A percentile compares a stretch with the other conserved stretches of the same genome.
phyloP scores from a whole-genome alignment of 2,329 filamentous ascomycete genomes.

The Blastomyces emzantsi region DNA sequence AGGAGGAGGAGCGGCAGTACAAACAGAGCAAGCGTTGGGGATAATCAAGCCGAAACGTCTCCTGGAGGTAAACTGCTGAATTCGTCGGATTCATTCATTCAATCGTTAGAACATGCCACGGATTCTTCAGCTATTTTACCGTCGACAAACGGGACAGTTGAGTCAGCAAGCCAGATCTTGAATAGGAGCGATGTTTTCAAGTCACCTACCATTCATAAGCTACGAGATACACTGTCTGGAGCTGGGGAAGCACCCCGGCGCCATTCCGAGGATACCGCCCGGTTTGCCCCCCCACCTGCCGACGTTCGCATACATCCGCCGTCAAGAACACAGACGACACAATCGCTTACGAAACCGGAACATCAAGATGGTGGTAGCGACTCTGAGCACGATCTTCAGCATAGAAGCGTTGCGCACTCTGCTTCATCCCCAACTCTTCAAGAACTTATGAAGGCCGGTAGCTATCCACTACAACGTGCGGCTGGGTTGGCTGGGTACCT shows the following conservation, averaged over 20 bases:
- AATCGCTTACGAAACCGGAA: constrained; percentile 5
- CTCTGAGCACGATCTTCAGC: constrained; percentile 20
- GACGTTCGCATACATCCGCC: constrained; percentile 23
- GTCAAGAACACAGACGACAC: constrained; percentile 21
- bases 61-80: constrained; percentile 48
- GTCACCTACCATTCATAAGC: constrained; percentile 55
- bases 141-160: constrained; percentile 60
- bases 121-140: constrained; percentile 62
- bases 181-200: constrained; percentile 81
- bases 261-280: constrained; percentile 30
- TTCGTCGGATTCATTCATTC: constrained; percentile 65
- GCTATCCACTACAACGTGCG: constrained; percentile 74
- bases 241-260: constrained; percentile 23
- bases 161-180: constrained; percentile 85
- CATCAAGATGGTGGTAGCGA: constrained; percentile 18
- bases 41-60: constrained; percentile 42
- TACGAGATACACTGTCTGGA: constrained; percentile 24
- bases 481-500: constrained; percentile 76
- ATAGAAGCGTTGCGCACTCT: constrained; percentile 18
- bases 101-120: constrained; percentile 64
- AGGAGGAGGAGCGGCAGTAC: constrained; percentile 55
- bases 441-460: constrained; percentile 52
- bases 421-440: constrained; percentile 46
- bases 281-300: constrained; percentile 21
- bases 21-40: constrained; percentile 45